These are phyloP conservation scores for Tylopilus sp. DNA, from an alignment of 768 basidiomycete species.

Conservation along the genomic window DNA sequence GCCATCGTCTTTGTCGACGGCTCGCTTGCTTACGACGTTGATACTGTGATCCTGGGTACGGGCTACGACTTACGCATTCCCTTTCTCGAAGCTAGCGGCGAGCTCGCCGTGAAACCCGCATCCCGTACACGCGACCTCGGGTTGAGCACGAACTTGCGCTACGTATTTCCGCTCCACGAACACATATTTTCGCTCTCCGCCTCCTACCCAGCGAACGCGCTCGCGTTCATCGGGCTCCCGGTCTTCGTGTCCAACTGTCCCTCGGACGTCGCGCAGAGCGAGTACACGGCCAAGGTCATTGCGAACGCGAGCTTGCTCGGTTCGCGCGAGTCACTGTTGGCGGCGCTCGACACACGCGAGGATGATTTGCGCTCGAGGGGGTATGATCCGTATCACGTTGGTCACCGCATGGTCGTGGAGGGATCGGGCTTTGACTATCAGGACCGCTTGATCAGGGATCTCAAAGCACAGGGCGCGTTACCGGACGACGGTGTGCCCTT, in stretches of 20 bases:
- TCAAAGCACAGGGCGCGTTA: not conserved
- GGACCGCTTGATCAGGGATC: not conserved
- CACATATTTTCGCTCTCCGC: constrained; percentile 53
- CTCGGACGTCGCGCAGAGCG: constrained; percentile 47
- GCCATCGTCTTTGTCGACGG: constrained; percentile 48
- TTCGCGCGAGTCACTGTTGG: constrained; percentile 36
- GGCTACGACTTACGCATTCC: constrained; percentile 54
- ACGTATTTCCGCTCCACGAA: constrained; percentile 52
- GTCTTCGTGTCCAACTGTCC: constrained; percentile 46
- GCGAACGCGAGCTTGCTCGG: constrained; percentile 40
- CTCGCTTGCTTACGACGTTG: constrained; percentile 36
- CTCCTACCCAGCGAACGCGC: constrained; percentile 2
- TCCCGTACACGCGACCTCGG: constrained; percentile 8
- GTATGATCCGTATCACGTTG: constrained; percentile 39
- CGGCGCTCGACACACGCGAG: constrained; percentile 41
- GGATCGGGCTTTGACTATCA: not conserved
- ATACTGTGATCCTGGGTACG: constrained; percentile 49
- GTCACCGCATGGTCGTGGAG: not conserved
- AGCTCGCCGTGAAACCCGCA: constrained; percentile 16
- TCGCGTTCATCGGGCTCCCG: constrained; percentile 31
- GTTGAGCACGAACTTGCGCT: constrained; percentile 47
- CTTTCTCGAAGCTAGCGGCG: constrained; percentile 38
- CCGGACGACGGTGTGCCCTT: not conserved
- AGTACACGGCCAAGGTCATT: constrained; percentile 45
- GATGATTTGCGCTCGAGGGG: constrained; percentile 37